Evolutionary conservation across 371 early-diverging fungal species (phyloP).

Genomic region (Rhizopus microsporus): DNA sequence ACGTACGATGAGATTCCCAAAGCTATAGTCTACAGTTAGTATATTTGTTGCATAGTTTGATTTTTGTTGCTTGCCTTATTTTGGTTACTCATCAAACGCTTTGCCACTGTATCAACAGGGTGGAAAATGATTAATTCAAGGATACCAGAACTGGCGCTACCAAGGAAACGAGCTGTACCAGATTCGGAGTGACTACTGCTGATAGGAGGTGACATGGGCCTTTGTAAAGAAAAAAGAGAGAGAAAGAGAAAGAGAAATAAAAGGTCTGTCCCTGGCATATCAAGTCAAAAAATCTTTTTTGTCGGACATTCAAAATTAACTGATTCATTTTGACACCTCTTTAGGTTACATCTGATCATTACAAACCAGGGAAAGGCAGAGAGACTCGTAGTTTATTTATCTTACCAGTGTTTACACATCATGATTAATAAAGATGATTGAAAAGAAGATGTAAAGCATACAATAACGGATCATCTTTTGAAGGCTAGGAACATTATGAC

Average conservation of each 20-base stretch:
- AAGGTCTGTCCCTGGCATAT: constrained; percentile 19
- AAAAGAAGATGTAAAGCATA: too few relatives aligned
- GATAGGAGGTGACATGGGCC: constrained; percentile 60
- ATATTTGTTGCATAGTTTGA: background rate
- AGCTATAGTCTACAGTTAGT: constrained; percentile 39
- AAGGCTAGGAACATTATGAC: too few relatives aligned
- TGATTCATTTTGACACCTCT: background rate
- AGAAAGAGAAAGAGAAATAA: constrained; percentile 10
- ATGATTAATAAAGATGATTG: too few relatives aligned
- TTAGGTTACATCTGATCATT: too few relatives aligned
- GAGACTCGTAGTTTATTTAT: too few relatives aligned
- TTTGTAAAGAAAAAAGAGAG: constrained; percentile 12
- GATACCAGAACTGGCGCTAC: constrained; percentile 91
- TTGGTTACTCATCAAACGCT: constrained; percentile 96
- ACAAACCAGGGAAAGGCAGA: too few relatives aligned
- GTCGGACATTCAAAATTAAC: constrained; percentile 2
- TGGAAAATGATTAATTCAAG: constrained; percentile 95
- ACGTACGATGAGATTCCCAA: constrained; percentile 59
- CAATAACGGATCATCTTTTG: too few relatives aligned
- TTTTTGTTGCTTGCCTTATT: constrained; percentile 57
- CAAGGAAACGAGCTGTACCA: constrained; percentile 82
- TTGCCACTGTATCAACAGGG: constrained; percentile 97
- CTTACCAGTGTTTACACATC: too few relatives aligned
- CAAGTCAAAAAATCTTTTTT: constrained; percentile 2
- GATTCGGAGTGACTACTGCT: constrained; percentile 74